These are phyloP conservation scores for Amniculicola lignicola DNA, from an alignment of 495 filamentous ascomycete species.

Conservation along the genomic window DNA sequence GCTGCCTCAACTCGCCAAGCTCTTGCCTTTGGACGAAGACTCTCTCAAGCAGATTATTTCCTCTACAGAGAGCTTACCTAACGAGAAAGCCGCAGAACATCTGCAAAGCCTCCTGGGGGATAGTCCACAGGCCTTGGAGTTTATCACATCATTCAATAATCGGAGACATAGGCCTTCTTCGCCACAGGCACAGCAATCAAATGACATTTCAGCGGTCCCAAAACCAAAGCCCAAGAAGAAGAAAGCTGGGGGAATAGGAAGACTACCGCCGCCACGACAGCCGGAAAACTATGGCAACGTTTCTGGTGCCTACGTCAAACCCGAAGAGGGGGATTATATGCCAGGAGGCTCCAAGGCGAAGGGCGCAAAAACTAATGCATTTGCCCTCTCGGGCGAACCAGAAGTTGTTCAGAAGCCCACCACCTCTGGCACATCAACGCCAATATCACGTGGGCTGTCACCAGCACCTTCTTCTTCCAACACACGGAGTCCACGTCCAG, in stretches of 20 bases:
- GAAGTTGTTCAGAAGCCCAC: constrained; percentile 44
- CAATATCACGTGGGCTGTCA: constrained; percentile 16
- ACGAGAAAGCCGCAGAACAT: constrained; percentile 72
- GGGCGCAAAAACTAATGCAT: constrained; percentile 33
- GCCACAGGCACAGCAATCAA: constrained; percentile 25
- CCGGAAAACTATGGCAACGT: constrained; percentile 59
- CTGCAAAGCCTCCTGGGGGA: constrained; percentile 87
- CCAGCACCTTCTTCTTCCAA: constrained; percentile 12
- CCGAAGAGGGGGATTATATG: constrained; percentile 63
- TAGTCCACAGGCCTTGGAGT: constrained; percentile 78
- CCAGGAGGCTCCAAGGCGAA: constrained; percentile 41
- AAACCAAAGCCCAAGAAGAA: constrained; percentile 52
- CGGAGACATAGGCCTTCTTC: constrained; percentile 52
- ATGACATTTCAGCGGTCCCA: constrained; percentile 36
- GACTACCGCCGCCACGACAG: constrained; percentile 56
- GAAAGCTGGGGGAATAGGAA: constrained; percentile 56
- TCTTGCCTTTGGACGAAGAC: constrained; percentile 80
- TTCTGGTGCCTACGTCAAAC: constrained; percentile 60
- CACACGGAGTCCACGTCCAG: too few relatives aligned
- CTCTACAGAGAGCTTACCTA: constrained; percentile 70
- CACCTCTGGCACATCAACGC: constrained; percentile 15
- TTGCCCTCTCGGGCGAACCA: constrained; percentile 43
- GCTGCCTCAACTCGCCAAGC: constrained; percentile 64
- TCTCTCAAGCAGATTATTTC: constrained; percentile 77
- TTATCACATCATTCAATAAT: constrained; percentile 87